Evolutionary conservation across 116 monocot species (phyloP).

Genomic region (Papilionanthe hybrid): DNA sequence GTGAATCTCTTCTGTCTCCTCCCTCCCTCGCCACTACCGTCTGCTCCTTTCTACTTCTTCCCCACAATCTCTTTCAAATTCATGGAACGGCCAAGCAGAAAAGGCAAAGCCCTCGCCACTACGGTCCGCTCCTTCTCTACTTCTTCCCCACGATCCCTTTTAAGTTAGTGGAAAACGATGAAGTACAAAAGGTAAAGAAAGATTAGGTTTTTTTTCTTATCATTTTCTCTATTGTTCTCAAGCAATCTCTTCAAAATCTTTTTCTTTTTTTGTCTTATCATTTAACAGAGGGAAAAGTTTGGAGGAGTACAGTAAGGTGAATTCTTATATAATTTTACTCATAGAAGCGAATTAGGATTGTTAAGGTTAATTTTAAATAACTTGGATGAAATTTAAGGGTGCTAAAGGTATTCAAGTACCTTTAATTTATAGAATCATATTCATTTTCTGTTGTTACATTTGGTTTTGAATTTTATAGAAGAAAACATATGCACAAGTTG

Average conservation of each 20-base stretch:
- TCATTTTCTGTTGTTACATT: background rate
- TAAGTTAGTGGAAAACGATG: no score
- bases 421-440: background rate
- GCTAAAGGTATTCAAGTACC: background rate
- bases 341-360: background rate
- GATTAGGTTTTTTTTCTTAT: background rate
- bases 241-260: background rate
- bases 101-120: no score
- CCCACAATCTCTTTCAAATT: background rate
- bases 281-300: background rate
- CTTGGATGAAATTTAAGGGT: background rate
- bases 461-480: background rate
- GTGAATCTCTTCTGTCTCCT: no score
- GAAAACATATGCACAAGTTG: background rate
- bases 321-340: background rate
- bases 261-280: background rate
- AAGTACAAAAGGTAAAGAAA: background rate
- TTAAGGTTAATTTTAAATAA: background rate
- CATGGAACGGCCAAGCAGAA: background rate
- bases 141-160: no score
- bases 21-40: background rate
- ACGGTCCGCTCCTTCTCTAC: no score
- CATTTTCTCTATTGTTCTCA: background rate
- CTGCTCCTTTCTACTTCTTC: background rate
- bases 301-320: constrained; percentile 9